Percentiles rank a stretch among this genome's conserved stretches.
Conservation (phyloP, 2,329 filamentous ascomycete species). For the Tolypocladium inflatum region DNA sequence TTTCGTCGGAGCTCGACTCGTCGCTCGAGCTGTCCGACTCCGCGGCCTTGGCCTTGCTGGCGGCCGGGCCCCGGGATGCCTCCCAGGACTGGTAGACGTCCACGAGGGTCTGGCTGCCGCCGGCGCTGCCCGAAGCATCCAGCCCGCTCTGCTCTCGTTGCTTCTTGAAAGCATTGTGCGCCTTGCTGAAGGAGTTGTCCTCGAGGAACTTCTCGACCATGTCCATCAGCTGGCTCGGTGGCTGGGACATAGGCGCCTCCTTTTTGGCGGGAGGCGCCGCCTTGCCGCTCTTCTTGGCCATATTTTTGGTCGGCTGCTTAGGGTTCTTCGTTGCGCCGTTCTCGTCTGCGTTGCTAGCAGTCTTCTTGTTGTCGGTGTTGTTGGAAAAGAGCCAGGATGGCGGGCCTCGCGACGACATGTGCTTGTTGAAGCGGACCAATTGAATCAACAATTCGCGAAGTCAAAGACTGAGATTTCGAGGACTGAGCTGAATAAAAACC, state of each 20-base stretch:
- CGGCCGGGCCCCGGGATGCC: constrained; percentile 11
- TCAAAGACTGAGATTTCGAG: background rate
- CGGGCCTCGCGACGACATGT: constrained; percentile 24
- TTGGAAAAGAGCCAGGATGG: constrained; percentile 36
- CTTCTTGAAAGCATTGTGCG: constrained; percentile 53
- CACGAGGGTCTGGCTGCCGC: constrained; percentile 31
- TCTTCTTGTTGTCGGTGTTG: constrained; percentile 16
- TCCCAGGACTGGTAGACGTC: constrained; percentile 43
- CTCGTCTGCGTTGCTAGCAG: background rate
- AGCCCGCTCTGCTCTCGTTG: constrained; percentile 47
- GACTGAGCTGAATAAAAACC: background rate
- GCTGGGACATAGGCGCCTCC: constrained; percentile 16
- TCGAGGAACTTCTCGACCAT: constrained; percentile 58
- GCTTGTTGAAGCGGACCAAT: constrained; percentile 3
- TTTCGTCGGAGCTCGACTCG: constrained; percentile 22
- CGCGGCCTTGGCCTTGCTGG: constrained; percentile 11
- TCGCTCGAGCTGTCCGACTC: constrained; percentile 17
- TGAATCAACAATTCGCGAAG: background rate
- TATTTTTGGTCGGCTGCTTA: constrained; percentile 10
- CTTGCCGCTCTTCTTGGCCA: constrained; percentile 24
- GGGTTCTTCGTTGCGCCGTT: constrained; percentile 4
- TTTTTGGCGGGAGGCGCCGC: constrained; percentile 10
- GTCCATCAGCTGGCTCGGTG: constrained; percentile 54
- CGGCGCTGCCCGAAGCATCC: constrained; percentile 17
- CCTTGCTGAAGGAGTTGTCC: constrained; percentile 53